Evolutionary conservation across 768 basidiomycete genomes (phyloP), one percentile per base, ranked within the genome.

Genomic region (Suillus ampliporus): DNA sequence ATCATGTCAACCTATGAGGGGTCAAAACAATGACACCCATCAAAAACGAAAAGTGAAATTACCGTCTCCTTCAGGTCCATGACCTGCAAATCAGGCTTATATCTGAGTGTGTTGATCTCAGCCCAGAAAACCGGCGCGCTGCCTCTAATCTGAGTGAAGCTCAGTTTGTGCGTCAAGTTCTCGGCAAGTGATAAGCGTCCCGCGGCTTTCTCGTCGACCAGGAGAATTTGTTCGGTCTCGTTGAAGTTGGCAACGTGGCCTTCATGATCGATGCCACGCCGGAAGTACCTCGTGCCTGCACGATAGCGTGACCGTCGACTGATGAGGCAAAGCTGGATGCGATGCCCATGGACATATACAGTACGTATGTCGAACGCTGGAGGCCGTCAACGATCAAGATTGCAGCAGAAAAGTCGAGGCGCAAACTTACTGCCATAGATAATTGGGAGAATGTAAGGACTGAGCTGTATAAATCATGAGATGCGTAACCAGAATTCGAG

Each of bases 171-270:
- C 3, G 81, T 84, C 60, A 81, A 84, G 11, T 84, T 84, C 58
- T 84, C 85, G 19, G 76, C 68, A 54, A 74, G 71, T 19, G 75
- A 76, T 44, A 76, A 75, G 28, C 76, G 75, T 41, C 80, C 81
- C 28, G 76, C 76, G 35, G 79, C 78, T 52, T 80, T 81, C 53
- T 80, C 82, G 63, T 94, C 92, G 14, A 96, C 83, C 17, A 97
- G 81, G 31, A 97, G 79, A 62, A 99, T 81, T 74, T 99, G 97
- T 72, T 99, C 97, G 7, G 97, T 97, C 77, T 99, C 97, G 74
- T 98, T 97, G 79, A 94, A 99, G 77, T 99, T 99, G 61, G 95
- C 94, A 46, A 93, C 92, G 73, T 98, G 86, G 2, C 96, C 97
- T 10, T 91, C 81, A 21, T 86, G 80, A 74, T 99, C 95, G 67